Evolutionary conservation across 148 eudicot genomes (phyloP), one percentile per base, ranked within the genome.

Genomic region (Beta vulgaris): DNA sequence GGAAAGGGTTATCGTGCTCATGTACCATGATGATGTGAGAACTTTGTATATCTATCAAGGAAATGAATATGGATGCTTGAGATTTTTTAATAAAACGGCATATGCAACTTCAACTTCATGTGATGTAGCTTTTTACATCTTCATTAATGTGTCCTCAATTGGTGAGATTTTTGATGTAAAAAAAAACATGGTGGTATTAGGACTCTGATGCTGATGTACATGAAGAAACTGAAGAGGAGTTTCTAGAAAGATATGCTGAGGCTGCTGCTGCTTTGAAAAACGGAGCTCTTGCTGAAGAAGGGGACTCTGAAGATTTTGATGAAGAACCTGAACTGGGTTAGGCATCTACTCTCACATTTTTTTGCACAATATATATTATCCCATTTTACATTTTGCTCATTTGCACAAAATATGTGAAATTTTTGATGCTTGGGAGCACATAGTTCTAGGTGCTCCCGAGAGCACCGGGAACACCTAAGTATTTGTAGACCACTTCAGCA

Each of bases 221-320:
- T 39, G 97, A 91, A 79, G 97, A 91, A 84, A 91, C 93, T 39
- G 93, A 91, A 85, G 91, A 91, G 73, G 90, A 91, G 69, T 91
- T 91, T 79, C 78, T 91, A 39, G 82, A 89, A 77, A 87, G 97
- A 80, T 91, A 87, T 72, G 97, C 97, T 42, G 78, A 91, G 73
- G 88, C 91, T 69, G 97, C 97, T 35, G 82, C 82, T 28, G 87
- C 78, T 61, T 78, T 91, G 87, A 93, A 89, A 81, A 76, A 84
- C 73, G 92, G 89, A 42, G 79, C 86, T 32, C 53, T 66, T 51
- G 65, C 82, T 48, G 91, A 89, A 81, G 97, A 91, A 69, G 91
- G 79, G 48, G 93, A 87, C 54, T 72, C 76, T 7, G 92, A 88
- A 69, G 90, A 87, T 82, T 84, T 80, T 63, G 93, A 86, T 59